Base-by-base conservation (phyloP, 805 yeast genomes). In the Candida coquimbonensis region DNA sequence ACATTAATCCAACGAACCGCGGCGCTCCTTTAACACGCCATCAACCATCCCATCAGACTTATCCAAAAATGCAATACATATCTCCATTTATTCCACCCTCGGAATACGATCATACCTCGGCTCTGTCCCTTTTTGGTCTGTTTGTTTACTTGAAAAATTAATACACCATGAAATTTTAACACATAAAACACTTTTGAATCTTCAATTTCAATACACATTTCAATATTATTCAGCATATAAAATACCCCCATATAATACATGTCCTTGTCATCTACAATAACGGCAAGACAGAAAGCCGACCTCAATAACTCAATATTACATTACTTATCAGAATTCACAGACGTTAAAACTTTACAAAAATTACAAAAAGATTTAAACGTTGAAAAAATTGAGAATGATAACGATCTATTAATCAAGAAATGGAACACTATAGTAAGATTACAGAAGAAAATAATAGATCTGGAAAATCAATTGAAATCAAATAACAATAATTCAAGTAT, bases 351-450 rank as follows among this genome's bases (percentile, higher is more conserved):
- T 0, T 35, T 52, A 1, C 3, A 39, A 4, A 13, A 44, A 3
- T 36, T 64, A 8, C 61, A 65, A 40, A 43, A 46, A 5, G 61
- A 43, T 51, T 52, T 52, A 46, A 47, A 44, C 39, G 46, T 49
- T 38, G 53, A 42, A 38, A 56, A 48, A 39, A 51, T 49, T 27
- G 56, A 33, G 17, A 59, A 48, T 36, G 67, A 61, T 26, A 59
- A 54, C 43, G 54, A 58, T 11, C 57, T 71, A 11, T 66, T 87
- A 36, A 87, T 83, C 53, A 83, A 82, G 64, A 90, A 89, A 66
- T 90, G 97, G 97, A 73, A 83, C 1, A 81, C 95, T 0, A 91
- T 90, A 5, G 72, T 87, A 31, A 69, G 96, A 39, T 69, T 91
- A 29, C 96, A 91, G 64, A 76, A 80, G 50, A 75, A 78, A 55